Evolutionary conservation across 345 rosid species (phyloP).

Genomic region (Brassica napus): DNA sequence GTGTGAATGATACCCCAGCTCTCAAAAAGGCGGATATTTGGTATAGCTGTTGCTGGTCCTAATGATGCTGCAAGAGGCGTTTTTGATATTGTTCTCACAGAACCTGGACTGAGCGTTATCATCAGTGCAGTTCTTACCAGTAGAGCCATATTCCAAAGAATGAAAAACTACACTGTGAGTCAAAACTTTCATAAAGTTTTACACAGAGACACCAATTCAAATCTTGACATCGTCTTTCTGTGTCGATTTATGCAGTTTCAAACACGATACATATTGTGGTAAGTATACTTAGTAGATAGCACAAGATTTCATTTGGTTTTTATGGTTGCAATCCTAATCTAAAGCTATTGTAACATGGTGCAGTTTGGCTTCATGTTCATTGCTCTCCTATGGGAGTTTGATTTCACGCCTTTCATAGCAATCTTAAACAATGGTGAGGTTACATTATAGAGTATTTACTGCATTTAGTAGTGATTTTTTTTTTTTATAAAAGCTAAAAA

Average conservation of each 20-base stretch:
- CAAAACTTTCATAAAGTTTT: not conserved
- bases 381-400: conserved; percentile 85
- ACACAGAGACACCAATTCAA: conserved; percentile 16
- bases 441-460: conserved; percentile 1
- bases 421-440: conserved; percentile 81
- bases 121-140: conserved; percentile 91
- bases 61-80: conserved; percentile 96
- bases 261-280: conserved; percentile 91
- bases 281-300: conserved; percentile 33
- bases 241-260: conserved; percentile 93
- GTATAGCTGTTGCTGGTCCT: conserved; percentile 95
- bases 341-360: not conserved
- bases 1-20: conserved; percentile 96
- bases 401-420: conserved; percentile 86
- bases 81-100: conserved; percentile 93
- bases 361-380: conserved; percentile 93
- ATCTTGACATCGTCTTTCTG: not conserved
- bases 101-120: conserved; percentile 92
- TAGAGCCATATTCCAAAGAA: conserved; percentile 92
- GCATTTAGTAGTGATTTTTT: not conserved
- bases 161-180: conserved; percentile 94
- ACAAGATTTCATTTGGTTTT: not conserved
- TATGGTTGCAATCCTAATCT: not conserved
- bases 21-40: conserved; percentile 90
- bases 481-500: too few species aligned